Base-by-base conservation (phyloP, 148 eudicot genomes). In the Rhododendron molle region DNA sequence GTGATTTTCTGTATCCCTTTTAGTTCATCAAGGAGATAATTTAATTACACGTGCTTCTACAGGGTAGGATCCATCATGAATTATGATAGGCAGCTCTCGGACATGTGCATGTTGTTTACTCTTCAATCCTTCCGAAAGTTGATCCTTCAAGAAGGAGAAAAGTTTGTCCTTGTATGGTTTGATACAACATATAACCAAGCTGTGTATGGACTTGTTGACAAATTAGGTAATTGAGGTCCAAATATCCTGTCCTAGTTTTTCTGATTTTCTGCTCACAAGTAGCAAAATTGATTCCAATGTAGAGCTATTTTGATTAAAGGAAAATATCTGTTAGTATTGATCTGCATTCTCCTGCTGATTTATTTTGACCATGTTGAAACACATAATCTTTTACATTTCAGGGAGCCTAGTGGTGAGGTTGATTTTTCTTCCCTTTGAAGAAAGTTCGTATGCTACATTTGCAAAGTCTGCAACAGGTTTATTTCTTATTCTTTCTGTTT, bases 391-490 rank as follows among this genome's bases (percentile, higher is more conserved):
- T 82, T 78, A 80, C 81, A 69, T 90, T 83, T 83, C 96, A 97
- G 99, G 99, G 82, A 95, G 99, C 91, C 93, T 97, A 87, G 98
- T 95, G 85, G 99, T 97, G 89, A 95, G 99, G 88, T 85, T 97
- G 93, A 90, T 97, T 72, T 97, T 97, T 88, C 98, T 94, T 83
- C 99, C 99, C 49, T 97, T 97, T 83, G 99, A 97, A 91, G 99
- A 97, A 91, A 97, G 98, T 88, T 95, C 99, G 8, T 97, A 92
- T 92, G 90, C 92, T 56, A 93, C 92, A 50, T 97, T 97, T 94
- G 99, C 99, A 90, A 95, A 96, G 94, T 95, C 92, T 82, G 97
- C 99, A 88, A 89, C 99, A 97, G 99, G 99, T 97, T 90, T 87
- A 88, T 77, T 65, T 85, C 89, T 87, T 80, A 40, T 77, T 81